Base-by-base conservation (phyloP, 352 stramenopile species). In the Achlya hypogyna region DNA sequence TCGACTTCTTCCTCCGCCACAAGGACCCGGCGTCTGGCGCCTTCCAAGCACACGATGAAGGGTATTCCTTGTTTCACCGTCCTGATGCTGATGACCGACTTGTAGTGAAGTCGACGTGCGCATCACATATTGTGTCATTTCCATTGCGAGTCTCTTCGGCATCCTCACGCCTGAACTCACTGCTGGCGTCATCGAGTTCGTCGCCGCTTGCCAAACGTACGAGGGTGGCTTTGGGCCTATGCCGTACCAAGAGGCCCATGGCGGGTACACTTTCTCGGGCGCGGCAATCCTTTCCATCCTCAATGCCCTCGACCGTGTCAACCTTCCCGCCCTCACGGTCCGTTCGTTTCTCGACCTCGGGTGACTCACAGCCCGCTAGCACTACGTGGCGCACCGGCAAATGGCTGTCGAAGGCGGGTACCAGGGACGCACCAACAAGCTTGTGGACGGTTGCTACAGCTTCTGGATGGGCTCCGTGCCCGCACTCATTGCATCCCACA, bases 371-470 rank as follows among this genome's bases (percentile, higher is more conserved):
- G n/a, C n/a, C 27, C 12, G 5, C 16, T 65, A 65, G 56, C 56
- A 65, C 38, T 65, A 65, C 96, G 75, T 99, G 42, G 78, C 85
- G 42, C 83, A 91, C 63, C 78, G 96, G 18, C 96, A 99, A 77
- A 98, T 98, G 89, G 72, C 76, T 22, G 97, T 93, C 56, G 90
- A 97, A 81, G 89, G 89, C 6, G 89, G 88, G 0, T 93, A 91
- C 75, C 85, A 93, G 56, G 97, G 97, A 32, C 87, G 97, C 25
- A 98, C 93, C 6, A 99, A 99, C 81, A 99, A 99, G 73, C 78
- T 99, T 4, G 97, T 99, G 12, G 97, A 99, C 73, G 96, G 96
- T 0, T 99, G 97, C 78, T 99, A 99, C 75, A 98, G 91, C n/a
- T 99, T 98, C 76, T 99, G 97, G 96, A 93, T 99, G 71, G 97